Percentiles rank a stretch among this genome's conserved stretches.
Conservation (phyloP, 257 asterid genomes). For the Paraleonurus japonicus region DNA sequence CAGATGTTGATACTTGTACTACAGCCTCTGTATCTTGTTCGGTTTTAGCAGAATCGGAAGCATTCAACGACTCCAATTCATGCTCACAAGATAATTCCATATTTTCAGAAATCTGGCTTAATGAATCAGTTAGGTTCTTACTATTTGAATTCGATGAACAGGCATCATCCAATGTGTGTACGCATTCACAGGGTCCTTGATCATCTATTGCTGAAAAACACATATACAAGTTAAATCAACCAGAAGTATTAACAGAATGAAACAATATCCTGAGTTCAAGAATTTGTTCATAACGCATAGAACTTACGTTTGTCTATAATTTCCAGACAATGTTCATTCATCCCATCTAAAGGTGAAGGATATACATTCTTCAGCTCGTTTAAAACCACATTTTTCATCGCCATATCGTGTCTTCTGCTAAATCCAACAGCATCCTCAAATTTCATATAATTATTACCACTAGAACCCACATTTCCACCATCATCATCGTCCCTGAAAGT, state of each 20-base stretch:
- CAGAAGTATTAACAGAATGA: background rate
- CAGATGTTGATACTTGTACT: constrained; percentile 26
- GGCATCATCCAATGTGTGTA: too few relatives aligned
- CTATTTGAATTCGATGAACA: constrained; percentile 17
- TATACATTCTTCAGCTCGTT: constrained; percentile 22
- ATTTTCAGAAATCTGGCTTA: constrained; percentile 18
- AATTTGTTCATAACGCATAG: background rate
- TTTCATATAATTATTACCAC: background rate
- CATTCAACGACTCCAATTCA: too few relatives aligned
- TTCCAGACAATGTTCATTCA: constrained; percentile 28
- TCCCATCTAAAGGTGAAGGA: constrained; percentile 19
- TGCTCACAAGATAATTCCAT: background rate
- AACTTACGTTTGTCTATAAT: constrained; percentile 41
- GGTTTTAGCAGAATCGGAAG: too few relatives aligned
- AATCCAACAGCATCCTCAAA: background rate
- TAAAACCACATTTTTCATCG: constrained; percentile 22
- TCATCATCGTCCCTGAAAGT: constrained; percentile 67
- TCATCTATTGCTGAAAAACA: constrained; percentile 30
- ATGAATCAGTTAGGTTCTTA: constrained; percentile 14
- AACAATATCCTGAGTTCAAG: background rate
- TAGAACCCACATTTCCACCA: constrained; percentile 23
- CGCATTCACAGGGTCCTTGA: background rate
- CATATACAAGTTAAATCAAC: constrained; percentile 21
- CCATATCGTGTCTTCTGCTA: constrained; percentile 22
- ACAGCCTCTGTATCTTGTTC: constrained; percentile 7